Evolutionary conservation across 1,284 basidiomycete genomes (phyloP).

Genomic region (Leucoagaricus sp.): DNA sequence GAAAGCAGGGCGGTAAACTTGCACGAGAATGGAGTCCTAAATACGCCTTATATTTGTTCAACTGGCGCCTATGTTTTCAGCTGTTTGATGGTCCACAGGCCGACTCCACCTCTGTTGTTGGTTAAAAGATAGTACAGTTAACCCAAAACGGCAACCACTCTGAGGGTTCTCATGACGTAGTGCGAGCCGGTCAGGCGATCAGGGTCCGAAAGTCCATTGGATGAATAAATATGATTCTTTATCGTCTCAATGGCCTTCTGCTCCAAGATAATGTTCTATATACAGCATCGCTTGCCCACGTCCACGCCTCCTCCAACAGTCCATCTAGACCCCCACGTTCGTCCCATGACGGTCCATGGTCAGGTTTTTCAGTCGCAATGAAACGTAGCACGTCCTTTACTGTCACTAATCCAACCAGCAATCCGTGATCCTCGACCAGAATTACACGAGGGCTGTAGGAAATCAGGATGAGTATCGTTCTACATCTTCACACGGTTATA

Average conservation of each 20-base stretch:
- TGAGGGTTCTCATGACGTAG: conserved; percentile 2
- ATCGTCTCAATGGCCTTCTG: conserved; percentile 39
- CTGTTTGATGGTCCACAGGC: conserved; percentile 12
- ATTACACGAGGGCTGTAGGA: conserved; percentile 84
- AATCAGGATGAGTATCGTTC: background rate
- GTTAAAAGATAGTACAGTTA: background rate
- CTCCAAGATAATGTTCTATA: conserved; percentile 41
- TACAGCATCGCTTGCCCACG: conserved; percentile 45
- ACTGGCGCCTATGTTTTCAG: conserved; percentile 6
- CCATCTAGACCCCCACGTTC: conserved; percentile 64
- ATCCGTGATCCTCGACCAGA: conserved; percentile 85
- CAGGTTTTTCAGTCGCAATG: conserved; percentile 58
- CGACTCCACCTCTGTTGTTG: conserved; percentile 10
- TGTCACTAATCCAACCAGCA: conserved; percentile 86
- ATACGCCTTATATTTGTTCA: background rate
- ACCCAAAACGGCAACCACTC: conserved; percentile 6
- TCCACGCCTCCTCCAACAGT: conserved; percentile 62
- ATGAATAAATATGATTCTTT: conserved; percentile 24
- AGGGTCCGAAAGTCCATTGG: conserved; percentile 8
- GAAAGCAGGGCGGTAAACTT: background rate
- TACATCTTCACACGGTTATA: conserved; percentile 12
- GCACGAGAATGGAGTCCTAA: background rate
- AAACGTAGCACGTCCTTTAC: conserved; percentile 95
- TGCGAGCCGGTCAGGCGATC: background rate
- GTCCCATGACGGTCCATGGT: conserved; percentile 56